These are phyloP conservation scores for Aspergillus taichungensis DNA, from an alignment of 495 filamentous ascomycete genomes.

Conservation along the genomic window DNA sequence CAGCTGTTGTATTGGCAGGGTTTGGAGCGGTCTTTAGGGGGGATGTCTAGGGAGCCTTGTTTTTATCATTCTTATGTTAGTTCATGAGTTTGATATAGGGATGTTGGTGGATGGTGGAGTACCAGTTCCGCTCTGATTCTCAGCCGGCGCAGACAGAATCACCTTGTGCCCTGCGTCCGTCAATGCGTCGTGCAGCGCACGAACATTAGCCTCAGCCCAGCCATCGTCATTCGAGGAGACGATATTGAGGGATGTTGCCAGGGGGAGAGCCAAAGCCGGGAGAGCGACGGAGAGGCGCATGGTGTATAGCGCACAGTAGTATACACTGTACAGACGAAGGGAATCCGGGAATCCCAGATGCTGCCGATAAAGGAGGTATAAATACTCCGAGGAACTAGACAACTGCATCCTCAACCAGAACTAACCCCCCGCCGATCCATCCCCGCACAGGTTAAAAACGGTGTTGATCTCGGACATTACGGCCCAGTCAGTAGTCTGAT, in stretches of 20 bases:
- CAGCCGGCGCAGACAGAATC: conserved; percentile 54
- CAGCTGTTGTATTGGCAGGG: conserved; percentile 54
- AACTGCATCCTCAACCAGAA: no score
- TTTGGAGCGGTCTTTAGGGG: conserved; percentile 32
- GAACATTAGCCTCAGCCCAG: conserved; percentile 60
- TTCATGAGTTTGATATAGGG: not conserved
- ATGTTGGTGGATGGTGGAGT: conserved; percentile 3
- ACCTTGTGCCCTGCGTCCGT: conserved; percentile 45
- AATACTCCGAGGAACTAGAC: no score
- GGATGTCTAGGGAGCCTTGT: conserved; percentile 43
- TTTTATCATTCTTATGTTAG: not conserved
- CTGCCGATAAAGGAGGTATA: no score
- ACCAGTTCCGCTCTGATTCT: conserved; percentile 57
- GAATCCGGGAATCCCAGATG: not conserved
- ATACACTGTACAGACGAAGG: not conserved
- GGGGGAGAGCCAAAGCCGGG: conserved; percentile 12
- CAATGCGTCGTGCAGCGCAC: conserved; percentile 45
- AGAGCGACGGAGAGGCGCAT: conserved; percentile 6
- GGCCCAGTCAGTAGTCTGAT: not conserved
- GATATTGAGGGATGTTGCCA: conserved; percentile 38
- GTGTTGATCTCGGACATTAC: not conserved
- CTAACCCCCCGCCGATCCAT: not conserved
- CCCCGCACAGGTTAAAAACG: not conserved
- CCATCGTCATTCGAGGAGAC: conserved; percentile 64
- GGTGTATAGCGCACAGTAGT: conserved; percentile 4